Evolutionary conservation across 352 stramenopile species (phyloP).

Genomic region (Elongisporangium anandrum): DNA sequence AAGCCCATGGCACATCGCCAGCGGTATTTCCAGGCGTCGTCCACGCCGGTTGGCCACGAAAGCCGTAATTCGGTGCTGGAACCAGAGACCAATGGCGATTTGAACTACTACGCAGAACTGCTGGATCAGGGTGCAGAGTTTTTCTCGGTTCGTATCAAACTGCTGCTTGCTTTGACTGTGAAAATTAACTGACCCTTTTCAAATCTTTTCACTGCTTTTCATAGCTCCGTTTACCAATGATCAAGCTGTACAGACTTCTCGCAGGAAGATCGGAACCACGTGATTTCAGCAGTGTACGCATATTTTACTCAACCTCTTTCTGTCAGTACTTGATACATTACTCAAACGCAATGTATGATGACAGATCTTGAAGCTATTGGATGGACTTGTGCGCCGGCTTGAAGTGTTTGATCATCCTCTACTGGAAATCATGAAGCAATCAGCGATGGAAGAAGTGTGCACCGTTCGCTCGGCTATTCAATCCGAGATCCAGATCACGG

Average conservation of each 20-base stretch:
- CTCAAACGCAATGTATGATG: conserved; percentile 4
- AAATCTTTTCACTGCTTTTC: not conserved
- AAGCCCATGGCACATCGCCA: conserved; percentile 38
- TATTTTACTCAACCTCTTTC: not conserved
- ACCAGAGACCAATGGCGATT: conserved; percentile 42
- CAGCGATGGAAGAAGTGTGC: conserved; percentile 64
- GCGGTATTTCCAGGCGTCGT: conserved; percentile 20
- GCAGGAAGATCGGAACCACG: conserved; percentile 42
- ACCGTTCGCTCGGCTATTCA: conserved; percentile 63
- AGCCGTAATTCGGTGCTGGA: conserved; percentile 18
- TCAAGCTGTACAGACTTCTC: conserved; percentile 62
- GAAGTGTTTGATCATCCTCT: conserved; percentile 68
- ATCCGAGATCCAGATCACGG: conserved; percentile 56
- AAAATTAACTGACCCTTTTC: not conserved
- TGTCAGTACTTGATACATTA: not conserved
- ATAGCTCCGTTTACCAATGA: conserved; percentile 67
- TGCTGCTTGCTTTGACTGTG: not conserved
- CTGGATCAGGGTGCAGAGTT: conserved; percentile 73
- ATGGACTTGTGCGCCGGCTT: conserved; percentile 48
- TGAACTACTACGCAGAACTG: conserved; percentile 72
- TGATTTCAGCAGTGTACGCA: conserved; percentile 48
- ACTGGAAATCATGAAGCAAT: conserved; percentile 62
- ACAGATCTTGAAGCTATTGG: conserved; percentile 39
- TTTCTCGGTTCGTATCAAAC: conserved; percentile 48
- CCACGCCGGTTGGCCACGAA: conserved; percentile 11